Evolutionary conservation across 164 flowering plant species (phyloP), one percentile per base, ranked within the genome.

Genomic region (Houttuynia cordata): DNA sequence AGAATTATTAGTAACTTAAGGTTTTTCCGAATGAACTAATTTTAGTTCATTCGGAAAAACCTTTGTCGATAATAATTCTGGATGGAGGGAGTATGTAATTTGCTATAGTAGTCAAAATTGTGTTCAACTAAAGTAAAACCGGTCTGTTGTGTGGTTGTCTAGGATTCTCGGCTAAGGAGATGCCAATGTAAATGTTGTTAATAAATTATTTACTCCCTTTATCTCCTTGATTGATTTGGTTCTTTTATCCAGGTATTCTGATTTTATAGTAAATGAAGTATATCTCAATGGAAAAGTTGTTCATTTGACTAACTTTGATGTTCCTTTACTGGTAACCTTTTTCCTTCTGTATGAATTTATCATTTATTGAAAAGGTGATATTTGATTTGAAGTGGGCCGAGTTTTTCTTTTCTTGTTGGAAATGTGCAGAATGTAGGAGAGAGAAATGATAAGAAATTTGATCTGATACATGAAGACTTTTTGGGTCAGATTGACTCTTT

Each of bases 181-280:
- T n/a, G n/a, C n/a, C n/a, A n/a, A n/a, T n/a, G n/a, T n/a, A 30
- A 30, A 30, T 30, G 37, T 30, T 30, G 37, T 30, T 30, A 30
- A 6, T 6, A 30, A 6, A 6, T 30, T 2, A 8, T 53, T 41
- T 21, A 20, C 10, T 5, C 12, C 37, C 17, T 42, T 57, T 65
- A 3, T 12, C 24, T 6, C 23, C 6, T 22, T 9, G 14, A 25
- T 7, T 14, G 17, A 23, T 67, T 9, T 30, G 10, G 10, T 24
- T 4, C 18, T 5, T 22, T 49, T 61, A 25, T 60, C 34, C 39
- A 88, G 96, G 78, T 90, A 93, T 65, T 71, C 95, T 19, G 99
- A 93, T 79, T 93, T 90, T 62, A 90, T 93, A 17, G 99, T 93
- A 1, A 88, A 93, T 65, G 99, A 90, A 77, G 96, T 93, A 17